Conservation (phyloP, 2,329 filamentous ascomycete genomes). For the Epichloe sp. region DNA sequence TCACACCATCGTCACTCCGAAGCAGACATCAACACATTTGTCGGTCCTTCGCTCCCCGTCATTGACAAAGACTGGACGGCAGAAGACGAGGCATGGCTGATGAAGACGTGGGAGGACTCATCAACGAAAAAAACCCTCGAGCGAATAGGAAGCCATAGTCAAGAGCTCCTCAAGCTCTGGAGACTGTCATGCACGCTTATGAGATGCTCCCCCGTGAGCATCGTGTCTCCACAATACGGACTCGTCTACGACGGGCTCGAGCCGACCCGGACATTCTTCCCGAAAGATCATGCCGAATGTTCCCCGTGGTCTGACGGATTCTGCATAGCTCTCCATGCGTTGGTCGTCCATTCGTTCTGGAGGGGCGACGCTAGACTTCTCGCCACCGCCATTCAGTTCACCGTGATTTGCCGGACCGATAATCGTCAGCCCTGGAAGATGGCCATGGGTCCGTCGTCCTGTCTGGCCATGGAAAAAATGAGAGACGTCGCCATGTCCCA, state of each 20-base stretch:
- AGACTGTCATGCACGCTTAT: neutral
- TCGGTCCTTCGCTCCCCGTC: neutral
- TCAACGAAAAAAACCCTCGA: neutral
- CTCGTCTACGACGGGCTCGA: neutral
- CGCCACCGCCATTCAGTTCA: neutral
- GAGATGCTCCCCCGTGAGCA: neutral
- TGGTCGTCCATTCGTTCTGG: constrained; percentile 2
- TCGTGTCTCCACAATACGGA: neutral
- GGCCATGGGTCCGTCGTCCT: neutral
- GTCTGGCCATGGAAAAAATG: neutral
- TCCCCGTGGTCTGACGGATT: constrained; percentile 1
- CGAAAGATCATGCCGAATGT: neutral
- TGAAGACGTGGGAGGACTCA: neutral
- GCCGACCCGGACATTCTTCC: neutral
- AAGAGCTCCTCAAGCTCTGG: constrained; percentile 1
- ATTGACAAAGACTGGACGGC: neutral
- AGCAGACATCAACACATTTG: neutral
- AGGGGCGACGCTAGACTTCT: neutral
- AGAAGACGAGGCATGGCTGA: neutral
- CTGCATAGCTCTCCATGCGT: neutral
- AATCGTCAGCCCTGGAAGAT: constrained; percentile 2
- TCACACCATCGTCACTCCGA: neutral
- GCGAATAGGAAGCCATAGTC: neutral
- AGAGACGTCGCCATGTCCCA: neutral
- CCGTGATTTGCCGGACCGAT: neutral